These are phyloP conservation scores for Larix sibirica DNA, from an alignment of 83 land plant genomes.

Conservation along the genomic window DNA sequence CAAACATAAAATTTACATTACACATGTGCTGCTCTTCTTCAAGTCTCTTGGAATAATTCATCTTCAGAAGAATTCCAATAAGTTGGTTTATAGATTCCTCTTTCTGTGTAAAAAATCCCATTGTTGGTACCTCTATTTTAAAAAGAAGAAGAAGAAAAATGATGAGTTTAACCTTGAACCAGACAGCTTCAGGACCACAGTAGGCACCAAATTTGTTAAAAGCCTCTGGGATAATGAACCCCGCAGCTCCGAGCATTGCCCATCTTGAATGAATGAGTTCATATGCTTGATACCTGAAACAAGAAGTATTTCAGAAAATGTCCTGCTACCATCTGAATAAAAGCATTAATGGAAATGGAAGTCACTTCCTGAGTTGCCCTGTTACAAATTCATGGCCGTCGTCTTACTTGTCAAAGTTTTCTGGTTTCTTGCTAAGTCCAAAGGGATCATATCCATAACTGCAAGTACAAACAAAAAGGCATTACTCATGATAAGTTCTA, in stretches of 20 bases:
- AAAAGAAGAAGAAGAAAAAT: too few species aligned
- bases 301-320: not conserved
- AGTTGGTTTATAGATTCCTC: too few species aligned
- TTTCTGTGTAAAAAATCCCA: too few species aligned
- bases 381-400: not conserved
- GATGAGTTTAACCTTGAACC: slow-evolving; percentile 88
- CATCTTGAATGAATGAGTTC: slow-evolving; percentile 96
- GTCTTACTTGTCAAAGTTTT: slow-evolving; percentile 88
- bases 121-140: too few species aligned
- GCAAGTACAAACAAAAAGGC: slow-evolving; percentile 25
- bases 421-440: slow-evolving; percentile 97
- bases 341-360: too few species aligned
- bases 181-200: slow-evolving; percentile 99
- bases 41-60: too few species aligned
- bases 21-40: not conserved
- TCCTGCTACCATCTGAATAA: not conserved
- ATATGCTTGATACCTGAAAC: slow-evolving; percentile 83
- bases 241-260: slow-evolving; percentile 99
- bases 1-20: not conserved
- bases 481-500: not conserved
- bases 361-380: not conserved
- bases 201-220: slow-evolving; percentile 97
- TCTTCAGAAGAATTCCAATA: too few species aligned
- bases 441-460: slow-evolving; percentile 99
- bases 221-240: slow-evolving; percentile 96